Evolutionary conservation across 148 eudicot species (phyloP), one percentile per base, ranked within the genome.

Genomic region (Rheum nobile): DNA sequence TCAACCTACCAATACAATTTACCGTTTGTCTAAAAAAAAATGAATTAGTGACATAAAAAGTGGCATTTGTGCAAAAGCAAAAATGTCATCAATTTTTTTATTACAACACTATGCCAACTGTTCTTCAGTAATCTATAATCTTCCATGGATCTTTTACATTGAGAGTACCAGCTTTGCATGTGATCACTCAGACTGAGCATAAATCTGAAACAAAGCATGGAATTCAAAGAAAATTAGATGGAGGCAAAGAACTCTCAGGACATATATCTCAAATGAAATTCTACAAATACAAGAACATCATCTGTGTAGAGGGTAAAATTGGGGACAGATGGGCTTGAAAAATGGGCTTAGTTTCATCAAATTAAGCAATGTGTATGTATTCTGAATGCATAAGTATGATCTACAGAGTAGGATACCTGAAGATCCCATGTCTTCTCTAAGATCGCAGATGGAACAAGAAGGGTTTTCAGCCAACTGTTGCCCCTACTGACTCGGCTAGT

Each of bases 401-500:
- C 69, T 63, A 63, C 39, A 1, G 16, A 63, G 21, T 31, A 63
- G 8, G 31, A 31, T 31, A 39, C 69, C n/a, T 63, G 69, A 31
- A 65, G 70, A 65, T 34, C 21, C 22, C 39, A 17, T 50, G 8
- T 17, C 17, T 50, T 50, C 24, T 50, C 57, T 50, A 50, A 4
- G 24, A 50, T 21, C 8, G 22, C 24, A 26, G 37, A 22, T 24
- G 61, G 34, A 57, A 57, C 35, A 26, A 24, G 63, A 55, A 16
- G 41, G 0, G 41, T 34, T 14, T 65, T 80, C 84, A 89, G 70
- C 77, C 75, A 13, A 82, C 79, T 75, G 87, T 73, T 61, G 86
- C 75, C 9, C 84, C 80, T 3, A 72, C 90, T 43, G 98, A 94
- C 63, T 82, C 90, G 13, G 96, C 96, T 50, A 94, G 88, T 77